Evolutionary conservation across 345 rosid species (phyloP), one percentile per base, ranked within the genome.

Genomic region (Citrus inodora): DNA sequence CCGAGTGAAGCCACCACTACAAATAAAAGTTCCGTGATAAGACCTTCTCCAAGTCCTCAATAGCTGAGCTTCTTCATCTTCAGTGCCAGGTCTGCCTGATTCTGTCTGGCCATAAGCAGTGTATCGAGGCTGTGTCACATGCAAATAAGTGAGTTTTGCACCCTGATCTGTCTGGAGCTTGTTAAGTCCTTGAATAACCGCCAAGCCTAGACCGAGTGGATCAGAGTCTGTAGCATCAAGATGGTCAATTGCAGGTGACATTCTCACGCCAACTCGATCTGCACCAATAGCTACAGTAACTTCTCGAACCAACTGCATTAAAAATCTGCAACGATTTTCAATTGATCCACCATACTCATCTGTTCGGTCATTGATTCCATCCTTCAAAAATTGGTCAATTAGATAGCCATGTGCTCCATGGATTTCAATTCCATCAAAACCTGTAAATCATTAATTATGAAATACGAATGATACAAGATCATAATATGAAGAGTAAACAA

Each of bases 321-420:
- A 76, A 79, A 95, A 92, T 69, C 89, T 89, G 86, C 97, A 92
- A 22, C 97, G 82, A 77, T 93, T 93, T 55, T 80, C 76, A 66
- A 89, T 35, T 13, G 94, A 85, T 55, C 97, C 97, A 28, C 98
- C 98, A n/a, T 93, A 92, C 58, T 90, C 86, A 21, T 93, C 98
- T 27, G 80, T 85, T 74, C 95, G 81, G 78, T 93, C 92, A 82
- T 93, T 95, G 77, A 90, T 93, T 17, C 91, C 91, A n/a, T 93
- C 87, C 75, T 93, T 93, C 51, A 95, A 56, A 83, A 93, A 95
- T 79, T 93, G 95, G 81, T 95, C 98, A 66, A 93, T 88, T 58
- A 95, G 93, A 77, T 92, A 95, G 55, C 95, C 98, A 67, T 95
- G 97, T 0, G 95, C 98, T 42, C 94, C 94, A 51, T 92, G 98